phyloP scores from a whole-genome alignment of 1,139 yeast species.

The Candida sp. region DNA sequence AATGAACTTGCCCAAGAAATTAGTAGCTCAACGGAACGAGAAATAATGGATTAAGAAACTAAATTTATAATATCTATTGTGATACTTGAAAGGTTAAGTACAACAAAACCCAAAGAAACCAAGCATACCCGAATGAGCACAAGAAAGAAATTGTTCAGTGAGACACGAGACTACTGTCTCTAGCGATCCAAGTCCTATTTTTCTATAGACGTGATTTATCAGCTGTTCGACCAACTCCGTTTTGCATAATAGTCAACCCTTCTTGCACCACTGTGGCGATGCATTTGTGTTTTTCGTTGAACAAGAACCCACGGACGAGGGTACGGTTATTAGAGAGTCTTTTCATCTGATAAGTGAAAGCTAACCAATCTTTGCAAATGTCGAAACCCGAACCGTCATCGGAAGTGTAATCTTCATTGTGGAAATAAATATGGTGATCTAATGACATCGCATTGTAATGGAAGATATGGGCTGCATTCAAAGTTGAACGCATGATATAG shows the following conservation, averaged over 20 bases:
- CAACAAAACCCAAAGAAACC: too few relatives aligned
- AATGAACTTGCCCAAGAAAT: too few relatives aligned
- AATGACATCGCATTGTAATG: slow-evolving; percentile 54
- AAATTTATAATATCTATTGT: too few relatives aligned
- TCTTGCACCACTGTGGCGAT: slow-evolving; percentile 50
- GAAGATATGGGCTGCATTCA: slow-evolving; percentile 44
- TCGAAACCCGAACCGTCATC: slow-evolving; percentile 30
- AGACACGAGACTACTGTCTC: neutral
- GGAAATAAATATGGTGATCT: slow-evolving; percentile 52
- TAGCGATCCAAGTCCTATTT: neutral
- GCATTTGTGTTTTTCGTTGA: slow-evolving; percentile 34
- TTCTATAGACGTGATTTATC: slow-evolving; percentile 14
- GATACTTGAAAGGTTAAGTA: too few relatives aligned
- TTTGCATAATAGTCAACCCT: slow-evolving; percentile 39
- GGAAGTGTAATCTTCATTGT: slow-evolving; percentile 27
- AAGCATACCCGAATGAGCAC: too few relatives aligned
- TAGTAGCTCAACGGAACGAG: too few relatives aligned
- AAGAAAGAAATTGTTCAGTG: too few relatives aligned
- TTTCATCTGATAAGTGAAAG: slow-evolving; percentile 42
- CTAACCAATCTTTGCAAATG: slow-evolving; percentile 43
- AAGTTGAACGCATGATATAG: slow-evolving; percentile 31
- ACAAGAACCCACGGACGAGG: slow-evolving; percentile 42
- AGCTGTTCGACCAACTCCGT: slow-evolving; percentile 32
- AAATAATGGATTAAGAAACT: too few relatives aligned
- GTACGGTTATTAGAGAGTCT: slow-evolving; percentile 40